Evolutionary conservation across 1,284 basidiomycete genomes (phyloP).

Genomic region (Mycena citricolor): DNA sequence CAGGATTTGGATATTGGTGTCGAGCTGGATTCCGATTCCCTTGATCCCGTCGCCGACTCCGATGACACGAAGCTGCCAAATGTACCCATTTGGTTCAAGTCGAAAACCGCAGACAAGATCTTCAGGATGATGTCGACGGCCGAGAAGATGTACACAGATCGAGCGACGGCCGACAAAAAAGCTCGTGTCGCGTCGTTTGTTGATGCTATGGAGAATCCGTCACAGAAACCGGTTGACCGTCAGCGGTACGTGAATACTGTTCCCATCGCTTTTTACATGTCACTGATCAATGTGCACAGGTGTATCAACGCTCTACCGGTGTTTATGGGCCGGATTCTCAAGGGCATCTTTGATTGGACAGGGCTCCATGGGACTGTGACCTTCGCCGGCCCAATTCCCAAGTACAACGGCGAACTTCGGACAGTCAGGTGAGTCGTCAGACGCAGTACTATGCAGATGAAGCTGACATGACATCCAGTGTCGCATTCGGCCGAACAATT

Average conservation of each 20-base stretch:
- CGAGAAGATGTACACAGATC: background rate
- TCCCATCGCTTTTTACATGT: too few species aligned
- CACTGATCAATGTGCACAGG: too few species aligned
- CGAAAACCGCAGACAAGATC: too few species aligned
- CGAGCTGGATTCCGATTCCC: too few species aligned
- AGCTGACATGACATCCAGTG: background rate
- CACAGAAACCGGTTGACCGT: conserved; percentile 9
- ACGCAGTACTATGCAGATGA: background rate
- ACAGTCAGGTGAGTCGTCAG: conserved; percentile 7
- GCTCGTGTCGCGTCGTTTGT: too few species aligned
- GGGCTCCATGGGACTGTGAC: background rate
- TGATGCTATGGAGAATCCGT: conserved; percentile 1
- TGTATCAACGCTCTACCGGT: too few species aligned
- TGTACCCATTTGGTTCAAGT: too few species aligned
- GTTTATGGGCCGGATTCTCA: conserved; percentile 5
- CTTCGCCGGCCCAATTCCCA: conserved; percentile 5
- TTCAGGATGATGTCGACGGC: too few species aligned
- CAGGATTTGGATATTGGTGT: too few species aligned
- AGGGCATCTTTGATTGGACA: conserved; percentile 2
- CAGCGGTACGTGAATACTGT: conserved; percentile 15
- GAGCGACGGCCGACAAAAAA: too few species aligned
- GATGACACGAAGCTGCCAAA: too few species aligned
- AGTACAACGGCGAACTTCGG: conserved; percentile 5
- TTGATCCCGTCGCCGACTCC: too few species aligned
- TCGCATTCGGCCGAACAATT: background rate